phyloP scores from a whole-genome alignment of 805 yeast species.

The Tetrapisispora taiwanensis region DNA sequence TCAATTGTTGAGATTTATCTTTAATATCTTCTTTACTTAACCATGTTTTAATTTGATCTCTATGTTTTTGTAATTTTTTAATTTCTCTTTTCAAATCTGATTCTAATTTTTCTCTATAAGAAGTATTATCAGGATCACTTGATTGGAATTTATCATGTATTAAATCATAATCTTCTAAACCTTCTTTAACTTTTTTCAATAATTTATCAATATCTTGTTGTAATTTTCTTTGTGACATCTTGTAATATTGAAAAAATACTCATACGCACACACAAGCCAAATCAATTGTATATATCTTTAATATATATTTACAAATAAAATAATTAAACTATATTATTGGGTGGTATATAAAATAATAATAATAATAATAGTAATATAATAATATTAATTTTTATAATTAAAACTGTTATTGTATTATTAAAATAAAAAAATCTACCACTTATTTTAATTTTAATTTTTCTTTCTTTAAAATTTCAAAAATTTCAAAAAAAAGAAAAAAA shows the following conservation, averaged over 20 bases:
- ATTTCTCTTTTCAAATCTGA: conserved; percentile 88
- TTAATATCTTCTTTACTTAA: conserved; percentile 82
- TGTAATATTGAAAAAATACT: neutral
- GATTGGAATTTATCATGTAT: conserved; percentile 76
- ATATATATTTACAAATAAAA: too few species aligned
- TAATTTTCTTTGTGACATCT: conserved; percentile 39
- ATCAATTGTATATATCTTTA: too few species aligned
- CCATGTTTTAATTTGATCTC: conserved; percentile 96
- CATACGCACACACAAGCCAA: too few species aligned
- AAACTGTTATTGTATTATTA: too few species aligned
- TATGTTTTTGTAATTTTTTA: conserved; percentile 81
- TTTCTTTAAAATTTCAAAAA: too few species aligned
- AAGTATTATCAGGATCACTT: conserved; percentile 54
- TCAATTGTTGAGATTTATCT: conserved; percentile 63
- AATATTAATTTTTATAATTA: too few species aligned
- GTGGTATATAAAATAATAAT: too few species aligned
- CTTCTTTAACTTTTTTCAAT: conserved; percentile 86
- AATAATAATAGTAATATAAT: too few species aligned
- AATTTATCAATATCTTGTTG: conserved; percentile 83
- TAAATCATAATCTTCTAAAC: conserved; percentile 73
- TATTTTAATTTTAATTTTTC: too few species aligned
- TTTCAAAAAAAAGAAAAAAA: too few species aligned
- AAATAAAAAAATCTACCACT: too few species aligned
- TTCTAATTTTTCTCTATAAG: conserved; percentile 90
- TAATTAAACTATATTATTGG: too few species aligned